phyloP scores from a whole-genome alignment of 306 rosid genomes.

The Spatholobus suberectus region DNA sequence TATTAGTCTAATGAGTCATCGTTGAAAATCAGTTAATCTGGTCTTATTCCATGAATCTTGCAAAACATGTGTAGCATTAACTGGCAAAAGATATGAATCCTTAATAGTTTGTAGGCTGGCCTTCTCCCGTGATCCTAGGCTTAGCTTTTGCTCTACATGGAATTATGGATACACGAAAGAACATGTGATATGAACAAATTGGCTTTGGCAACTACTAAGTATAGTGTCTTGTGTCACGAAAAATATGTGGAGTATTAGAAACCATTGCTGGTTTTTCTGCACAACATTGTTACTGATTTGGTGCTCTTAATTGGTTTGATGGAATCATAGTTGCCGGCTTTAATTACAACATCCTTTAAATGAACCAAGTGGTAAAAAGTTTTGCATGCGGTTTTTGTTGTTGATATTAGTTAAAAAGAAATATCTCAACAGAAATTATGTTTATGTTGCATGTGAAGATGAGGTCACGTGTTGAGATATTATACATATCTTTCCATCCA shows the following conservation, averaged over 20 bases:
- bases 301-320: background rate
- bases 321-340: background rate
- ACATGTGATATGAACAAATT: constrained; percentile 41
- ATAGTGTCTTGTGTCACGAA: background rate
- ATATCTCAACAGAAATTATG: background rate
- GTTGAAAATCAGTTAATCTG: background rate
- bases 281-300: background rate
- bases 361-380: background rate
- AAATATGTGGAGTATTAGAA: background rate
- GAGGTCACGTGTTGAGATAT: constrained; percentile 15
- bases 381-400: background rate
- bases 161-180: constrained; percentile 28
- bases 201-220: constrained; percentile 18
- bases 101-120: background rate
- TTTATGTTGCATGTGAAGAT: constrained; percentile 15
- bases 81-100: constrained; percentile 4
- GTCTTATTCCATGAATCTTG: constrained; percentile 12
- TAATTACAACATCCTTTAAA: background rate
- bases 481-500: background rate
- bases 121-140: constrained; percentile 36
- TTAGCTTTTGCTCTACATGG: constrained; percentile 19
- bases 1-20: background rate
- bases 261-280: background rate
- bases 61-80: constrained; percentile 1
- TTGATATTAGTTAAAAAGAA: background rate